Percentiles rank a stretch among this genome's conserved stretches.
Evolutionary conservation across 2,329 filamentous ascomycete genomes (phyloP).

Genomic region (Ascochyta pisi): DNA sequence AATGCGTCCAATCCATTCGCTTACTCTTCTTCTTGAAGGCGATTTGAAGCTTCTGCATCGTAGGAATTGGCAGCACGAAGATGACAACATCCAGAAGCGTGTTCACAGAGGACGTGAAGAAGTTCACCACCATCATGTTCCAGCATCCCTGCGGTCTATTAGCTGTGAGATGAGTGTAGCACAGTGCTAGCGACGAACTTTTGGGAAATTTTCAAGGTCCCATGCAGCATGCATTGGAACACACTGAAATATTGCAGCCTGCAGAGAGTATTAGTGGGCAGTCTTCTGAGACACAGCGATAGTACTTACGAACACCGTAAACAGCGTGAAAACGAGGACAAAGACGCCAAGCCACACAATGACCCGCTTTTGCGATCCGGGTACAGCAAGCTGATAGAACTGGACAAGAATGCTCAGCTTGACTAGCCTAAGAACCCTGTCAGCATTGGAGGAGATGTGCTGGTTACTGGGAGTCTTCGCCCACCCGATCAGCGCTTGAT

Average conservation of each 20-base stretch:
- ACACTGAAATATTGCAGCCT: constrained; percentile 3
- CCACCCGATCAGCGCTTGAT: background rate
- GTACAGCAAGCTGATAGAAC: background rate
- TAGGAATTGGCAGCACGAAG: no score
- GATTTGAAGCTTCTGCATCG: no score
- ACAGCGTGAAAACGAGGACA: no score
- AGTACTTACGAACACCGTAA: background rate
- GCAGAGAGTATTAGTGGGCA: background rate
- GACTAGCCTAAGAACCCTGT: background rate
- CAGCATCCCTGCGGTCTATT: background rate
- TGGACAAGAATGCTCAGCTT: constrained; percentile 2
- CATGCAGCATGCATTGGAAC: background rate
- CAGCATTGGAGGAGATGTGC: background rate
- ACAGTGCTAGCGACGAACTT: background rate
- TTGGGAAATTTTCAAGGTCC: background rate
- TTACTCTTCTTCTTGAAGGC: no score
- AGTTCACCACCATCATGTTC: background rate
- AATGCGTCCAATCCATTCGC: no score
- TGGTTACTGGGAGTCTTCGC: background rate
- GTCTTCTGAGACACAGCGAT: background rate
- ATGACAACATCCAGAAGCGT: background rate
- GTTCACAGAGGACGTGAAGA: constrained; percentile 1
- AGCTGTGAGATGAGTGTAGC: background rate
- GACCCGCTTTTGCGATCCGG: background rate
- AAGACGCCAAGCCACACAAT: background rate